These are phyloP conservation scores for Sclerotinia sclerotiorum DNA, from an alignment of 2,329 filamentous ascomycete species.

Conservation along the genomic window DNA sequence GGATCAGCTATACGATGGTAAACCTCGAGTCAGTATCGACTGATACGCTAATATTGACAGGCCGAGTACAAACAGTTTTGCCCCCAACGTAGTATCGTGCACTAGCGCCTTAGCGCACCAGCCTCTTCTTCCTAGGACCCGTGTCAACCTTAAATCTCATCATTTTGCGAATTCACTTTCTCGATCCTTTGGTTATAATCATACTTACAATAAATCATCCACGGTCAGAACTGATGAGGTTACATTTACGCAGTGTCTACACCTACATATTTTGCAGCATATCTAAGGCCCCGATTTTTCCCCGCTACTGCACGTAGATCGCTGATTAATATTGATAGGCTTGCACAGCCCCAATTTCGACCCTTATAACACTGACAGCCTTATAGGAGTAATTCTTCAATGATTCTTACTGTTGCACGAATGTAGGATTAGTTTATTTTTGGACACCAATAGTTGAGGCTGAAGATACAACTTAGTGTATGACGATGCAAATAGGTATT, in stretches of 20 bases:
- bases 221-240: neutral
- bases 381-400: conserved; percentile 13
- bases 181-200: neutral
- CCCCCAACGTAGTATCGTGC: conserved; percentile 1
- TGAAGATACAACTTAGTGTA: neutral
- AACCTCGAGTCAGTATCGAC: neutral
- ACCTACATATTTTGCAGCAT: neutral
- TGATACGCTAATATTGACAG: neutral
- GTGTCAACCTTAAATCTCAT: neutral
- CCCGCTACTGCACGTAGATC: conserved; percentile 3
- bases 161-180: neutral
- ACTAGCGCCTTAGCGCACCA: neutral
- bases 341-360: conserved; percentile 10
- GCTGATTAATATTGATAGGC: neutral
- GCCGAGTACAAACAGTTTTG: conserved; percentile 1
- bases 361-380: neutral
- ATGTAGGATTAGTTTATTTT: neutral
- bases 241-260: neutral
- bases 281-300: neutral
- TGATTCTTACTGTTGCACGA: neutral
- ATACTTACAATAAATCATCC: neutral
- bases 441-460: neutral
- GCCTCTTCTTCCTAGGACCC: neutral
- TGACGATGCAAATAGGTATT: neutral
- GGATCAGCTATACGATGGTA: neutral